phyloP scores from a whole-genome alignment of 2,329 filamentous ascomycete genomes.

The Monosporascus sp. region DNA sequence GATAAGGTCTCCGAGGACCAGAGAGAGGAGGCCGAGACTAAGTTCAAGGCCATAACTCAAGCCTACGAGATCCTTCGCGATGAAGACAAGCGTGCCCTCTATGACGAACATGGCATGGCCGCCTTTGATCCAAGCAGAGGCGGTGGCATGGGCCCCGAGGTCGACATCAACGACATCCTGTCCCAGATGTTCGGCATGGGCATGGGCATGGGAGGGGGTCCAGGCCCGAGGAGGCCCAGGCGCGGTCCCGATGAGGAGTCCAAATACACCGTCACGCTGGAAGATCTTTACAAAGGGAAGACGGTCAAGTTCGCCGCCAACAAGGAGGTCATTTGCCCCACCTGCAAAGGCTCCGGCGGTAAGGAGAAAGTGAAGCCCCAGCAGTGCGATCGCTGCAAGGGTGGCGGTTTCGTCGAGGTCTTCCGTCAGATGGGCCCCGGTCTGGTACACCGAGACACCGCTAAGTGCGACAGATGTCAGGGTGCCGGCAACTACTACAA shows the following conservation, averaged over 20 bases:
- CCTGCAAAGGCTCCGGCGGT: conserved; percentile 84
- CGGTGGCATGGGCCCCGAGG: conserved; percentile 59
- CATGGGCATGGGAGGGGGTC: conserved; percentile 34
- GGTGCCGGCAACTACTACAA: conserved; percentile 84
- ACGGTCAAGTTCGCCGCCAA: conserved; percentile 94
- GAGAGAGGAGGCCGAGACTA: conserved; percentile 78
- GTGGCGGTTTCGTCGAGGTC: conserved; percentile 69
- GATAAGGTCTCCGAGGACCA: conserved; percentile 90
- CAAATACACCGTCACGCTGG: conserved; percentile 82
- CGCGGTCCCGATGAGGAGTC: conserved; percentile 83
- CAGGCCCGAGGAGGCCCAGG: conserved; percentile 54
- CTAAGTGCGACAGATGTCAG: conserved; percentile 76
- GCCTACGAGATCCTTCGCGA: conserved; percentile 98
- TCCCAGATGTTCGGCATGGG: conserved; percentile 86
- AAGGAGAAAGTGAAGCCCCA: conserved; percentile 87
- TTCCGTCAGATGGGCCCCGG: conserved; percentile 82
- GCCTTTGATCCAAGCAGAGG: conserved; percentile 78
- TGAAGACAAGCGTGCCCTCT: conserved; percentile 86
- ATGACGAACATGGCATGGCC: conserved; percentile 92
- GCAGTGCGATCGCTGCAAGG: conserved; percentile 78
- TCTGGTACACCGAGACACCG: conserved; percentile 73
- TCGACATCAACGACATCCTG: conserved; percentile 88
- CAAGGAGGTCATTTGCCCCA: conserved; percentile 83
- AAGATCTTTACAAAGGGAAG: conserved; percentile 98
- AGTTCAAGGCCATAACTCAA: conserved; percentile 88